phyloP scores from a whole-genome alignment of 108 stramenopile species.

The Nitzschia palea region DNA sequence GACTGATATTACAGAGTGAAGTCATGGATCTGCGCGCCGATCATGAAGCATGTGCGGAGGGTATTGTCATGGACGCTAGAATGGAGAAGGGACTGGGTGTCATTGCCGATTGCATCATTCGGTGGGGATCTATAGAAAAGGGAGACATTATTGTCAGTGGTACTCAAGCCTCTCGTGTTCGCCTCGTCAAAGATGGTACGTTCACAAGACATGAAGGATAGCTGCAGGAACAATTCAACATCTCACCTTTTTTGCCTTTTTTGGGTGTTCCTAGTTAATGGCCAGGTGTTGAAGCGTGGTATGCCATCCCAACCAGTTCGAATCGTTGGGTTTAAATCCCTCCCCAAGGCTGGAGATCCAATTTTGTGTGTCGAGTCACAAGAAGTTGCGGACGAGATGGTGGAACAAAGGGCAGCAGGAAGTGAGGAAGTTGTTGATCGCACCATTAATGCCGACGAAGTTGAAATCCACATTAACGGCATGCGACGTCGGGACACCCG shows the following conservation, averaged over 20 bases:
- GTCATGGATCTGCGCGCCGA: slow-evolving; percentile 86
- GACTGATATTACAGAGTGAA: slow-evolving; percentile 75
- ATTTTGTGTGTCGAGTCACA: slow-evolving; percentile 69
- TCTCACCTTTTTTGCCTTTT: neutral
- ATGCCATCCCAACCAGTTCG: slow-evolving; percentile 80
- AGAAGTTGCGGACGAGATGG: slow-evolving; percentile 66
- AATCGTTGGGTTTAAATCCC: slow-evolving; percentile 78
- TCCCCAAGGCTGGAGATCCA: slow-evolving; percentile 86
- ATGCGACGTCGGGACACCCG: slow-evolving; percentile 29
- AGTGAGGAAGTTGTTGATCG: slow-evolving; percentile 1
- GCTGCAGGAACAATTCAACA: too few relatives aligned
- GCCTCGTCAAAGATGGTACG: slow-evolving; percentile 75
- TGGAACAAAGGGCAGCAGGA: slow-evolving; percentile 38
- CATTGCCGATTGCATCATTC: slow-evolving; percentile 79
- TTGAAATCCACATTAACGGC: slow-evolving; percentile 44
- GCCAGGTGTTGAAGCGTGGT: slow-evolving; percentile 57
- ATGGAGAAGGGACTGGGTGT: slow-evolving; percentile 83
- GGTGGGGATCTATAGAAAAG: slow-evolving; percentile 69
- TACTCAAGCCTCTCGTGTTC: slow-evolving; percentile 60
- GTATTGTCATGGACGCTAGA: slow-evolving; percentile 77
- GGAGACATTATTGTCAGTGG: slow-evolving; percentile 85
- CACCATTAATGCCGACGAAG: slow-evolving; percentile 7
- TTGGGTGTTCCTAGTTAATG: too few relatives aligned
- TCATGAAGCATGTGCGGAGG: slow-evolving; percentile 76
- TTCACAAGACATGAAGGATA: too few relatives aligned